These are phyloP conservation scores for Diaporthe ilicicola DNA, from an alignment of 2,329 filamentous ascomycete species.

Conservation along the genomic window DNA sequence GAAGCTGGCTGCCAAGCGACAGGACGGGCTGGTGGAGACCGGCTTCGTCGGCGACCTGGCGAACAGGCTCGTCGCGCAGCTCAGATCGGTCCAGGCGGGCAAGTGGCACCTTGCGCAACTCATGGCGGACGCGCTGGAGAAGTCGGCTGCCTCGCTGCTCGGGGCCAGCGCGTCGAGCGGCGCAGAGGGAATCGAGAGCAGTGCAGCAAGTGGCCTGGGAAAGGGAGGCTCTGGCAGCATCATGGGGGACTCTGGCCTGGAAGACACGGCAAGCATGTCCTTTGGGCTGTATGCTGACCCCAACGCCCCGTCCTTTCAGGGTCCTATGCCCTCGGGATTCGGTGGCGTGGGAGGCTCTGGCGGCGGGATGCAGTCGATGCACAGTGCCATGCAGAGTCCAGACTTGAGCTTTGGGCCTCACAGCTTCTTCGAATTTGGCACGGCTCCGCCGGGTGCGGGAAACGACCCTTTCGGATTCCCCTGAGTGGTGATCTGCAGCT, in stretches of 20 bases:
- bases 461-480: neutral
- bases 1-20: constrained; percentile 52
- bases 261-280: neutral
- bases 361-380: constrained; percentile 7
- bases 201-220: neutral
- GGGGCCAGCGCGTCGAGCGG: neutral
- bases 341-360: neutral
- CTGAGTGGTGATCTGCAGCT: neutral
- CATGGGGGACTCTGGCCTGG: neutral
- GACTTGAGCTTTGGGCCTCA: constrained; percentile 7
- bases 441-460: neutral
- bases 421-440: constrained; percentile 1
- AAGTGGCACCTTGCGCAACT: constrained; percentile 56
- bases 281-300: constrained; percentile 8
- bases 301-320: neutral
- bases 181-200: neutral
- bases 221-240: neutral
- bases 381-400: neutral
- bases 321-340: neutral
- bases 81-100: constrained; percentile 50
- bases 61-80: constrained; percentile 47
- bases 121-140: constrained; percentile 56
- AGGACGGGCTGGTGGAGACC: constrained; percentile 48
- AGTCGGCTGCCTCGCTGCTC: neutral
- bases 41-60: constrained; percentile 48